Percentiles rank a stretch among this genome's conserved stretches.
Evolutionary conservation across 108 stramenopile species (phyloP).

Genomic region (Skeletonema marinoi): DNA sequence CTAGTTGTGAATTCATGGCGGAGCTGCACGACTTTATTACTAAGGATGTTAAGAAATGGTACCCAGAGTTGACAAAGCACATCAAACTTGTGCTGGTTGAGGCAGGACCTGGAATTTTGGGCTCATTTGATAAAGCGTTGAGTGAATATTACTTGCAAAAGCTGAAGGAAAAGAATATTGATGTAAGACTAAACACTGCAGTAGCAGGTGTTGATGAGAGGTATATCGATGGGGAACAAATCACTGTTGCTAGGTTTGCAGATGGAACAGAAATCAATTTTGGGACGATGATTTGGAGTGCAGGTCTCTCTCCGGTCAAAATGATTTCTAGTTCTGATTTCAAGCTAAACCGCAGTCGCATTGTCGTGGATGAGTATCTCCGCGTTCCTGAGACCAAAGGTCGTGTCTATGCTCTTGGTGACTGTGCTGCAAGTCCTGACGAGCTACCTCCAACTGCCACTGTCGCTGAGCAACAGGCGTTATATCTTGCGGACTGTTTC

Average conservation of each 20-base stretch:
- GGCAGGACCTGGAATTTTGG: slow-evolving; percentile 89
- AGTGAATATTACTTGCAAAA: slow-evolving; percentile 70
- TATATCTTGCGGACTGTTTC: slow-evolving; percentile 77
- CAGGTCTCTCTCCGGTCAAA: slow-evolving; percentile 69
- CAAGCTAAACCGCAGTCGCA: slow-evolving; percentile 60
- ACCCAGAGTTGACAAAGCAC: slow-evolving; percentile 78
- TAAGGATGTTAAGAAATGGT: slow-evolving; percentile 85
- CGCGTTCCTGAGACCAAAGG: slow-evolving; percentile 82
- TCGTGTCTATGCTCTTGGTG: slow-evolving; percentile 93
- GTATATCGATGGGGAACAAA: slow-evolving; percentile 54
- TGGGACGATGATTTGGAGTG: slow-evolving; percentile 94
- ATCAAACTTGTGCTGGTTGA: slow-evolving; percentile 92
- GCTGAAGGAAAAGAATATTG: slow-evolving; percentile 74
- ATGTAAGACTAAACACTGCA: slow-evolving; percentile 74
- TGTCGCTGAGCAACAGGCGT: slow-evolving; percentile 89
- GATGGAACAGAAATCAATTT: slow-evolving; percentile 82
- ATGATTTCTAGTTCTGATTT: slow-evolving; percentile 37
- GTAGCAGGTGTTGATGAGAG: slow-evolving; percentile 68
- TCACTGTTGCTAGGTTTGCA: slow-evolving; percentile 68
- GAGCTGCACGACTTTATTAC: slow-evolving; percentile 94
- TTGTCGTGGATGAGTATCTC: slow-evolving; percentile 87
- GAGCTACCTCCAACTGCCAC: slow-evolving; percentile 91
- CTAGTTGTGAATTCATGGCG: slow-evolving; percentile 92
- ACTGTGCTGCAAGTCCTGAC: slow-evolving; percentile 70
- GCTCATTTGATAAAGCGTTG: slow-evolving; percentile 85